Evolutionary conservation across 129 eudicot species (phyloP).

Genomic region (Flaveria sonorensis): DNA sequence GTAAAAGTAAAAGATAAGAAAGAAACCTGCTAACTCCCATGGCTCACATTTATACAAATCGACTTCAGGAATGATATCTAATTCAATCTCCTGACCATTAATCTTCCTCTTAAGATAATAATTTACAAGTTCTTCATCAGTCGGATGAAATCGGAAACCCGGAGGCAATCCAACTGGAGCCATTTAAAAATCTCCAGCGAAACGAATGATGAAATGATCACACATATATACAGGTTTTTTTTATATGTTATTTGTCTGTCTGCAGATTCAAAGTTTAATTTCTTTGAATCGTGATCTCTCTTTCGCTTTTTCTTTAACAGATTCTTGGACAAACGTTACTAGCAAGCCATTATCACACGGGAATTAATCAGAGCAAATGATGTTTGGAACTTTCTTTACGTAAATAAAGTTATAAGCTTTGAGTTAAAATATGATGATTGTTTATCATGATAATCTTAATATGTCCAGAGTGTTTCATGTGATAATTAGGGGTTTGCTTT

Average conservation of each 20-base stretch:
- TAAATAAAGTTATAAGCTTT: not conserved
- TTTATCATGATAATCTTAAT: too few species aligned
- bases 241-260: conserved; percentile 24
- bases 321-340: conserved; percentile 42
- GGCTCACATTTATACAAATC: conserved; percentile 1
- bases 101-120: conserved; percentile 1
- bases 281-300: conserved; percentile 59
- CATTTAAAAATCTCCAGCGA: conserved; percentile 37
- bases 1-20: not conserved
- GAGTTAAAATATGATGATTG: not conserved
- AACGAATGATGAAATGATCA: conserved; percentile 9
- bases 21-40: conserved; percentile 3
- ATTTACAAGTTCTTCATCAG: conserved; percentile 93
- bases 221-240: conserved; percentile 20
- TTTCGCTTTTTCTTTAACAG: conserved; percentile 52
- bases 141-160: conserved; percentile 94
- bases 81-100: not conserved
- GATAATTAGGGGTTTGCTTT: conserved; percentile 22
- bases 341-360: not conserved
- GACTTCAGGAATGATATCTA: not conserved
- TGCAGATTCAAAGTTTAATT: conserved; percentile 63
- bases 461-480: too few species aligned
- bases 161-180: conserved; percentile 98
- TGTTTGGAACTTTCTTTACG: not conserved
- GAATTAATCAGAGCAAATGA: not conserved